Evolutionary conservation across 257 asterid genomes (phyloP).

Genomic region (Solanum sitiens): DNA sequence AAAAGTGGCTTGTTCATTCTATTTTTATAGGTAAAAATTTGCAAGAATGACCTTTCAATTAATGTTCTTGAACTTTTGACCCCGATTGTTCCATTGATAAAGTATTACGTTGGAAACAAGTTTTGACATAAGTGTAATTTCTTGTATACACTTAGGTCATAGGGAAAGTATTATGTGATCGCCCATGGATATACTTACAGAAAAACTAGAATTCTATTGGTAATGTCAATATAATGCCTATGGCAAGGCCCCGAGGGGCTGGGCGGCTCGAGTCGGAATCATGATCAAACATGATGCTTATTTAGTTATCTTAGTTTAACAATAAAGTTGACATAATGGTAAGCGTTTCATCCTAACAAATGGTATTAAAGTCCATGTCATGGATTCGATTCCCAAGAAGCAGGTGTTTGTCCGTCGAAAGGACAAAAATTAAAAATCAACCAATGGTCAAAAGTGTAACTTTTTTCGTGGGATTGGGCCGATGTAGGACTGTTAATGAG

Average conservation of each 20-base stretch:
- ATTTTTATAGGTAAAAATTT: rapidly evolving
- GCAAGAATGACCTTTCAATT: no score
- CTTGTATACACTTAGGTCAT: no score
- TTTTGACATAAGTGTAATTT: no score
- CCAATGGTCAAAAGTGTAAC: not conserved
- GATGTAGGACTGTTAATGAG: not conserved
- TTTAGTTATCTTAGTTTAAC: rapidly evolving
- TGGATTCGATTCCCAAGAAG: no score
- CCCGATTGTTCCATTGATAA: rapidly evolving
- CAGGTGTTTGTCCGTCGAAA: not conserved
- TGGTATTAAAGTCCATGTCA: rapidly evolving
- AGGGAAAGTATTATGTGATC: no score
- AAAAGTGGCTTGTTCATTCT: not conserved
- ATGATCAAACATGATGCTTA: no score
- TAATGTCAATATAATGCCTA: no score
- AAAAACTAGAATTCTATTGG: no score
- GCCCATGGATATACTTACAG: no score
- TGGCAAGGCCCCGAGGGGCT: rapidly evolving
- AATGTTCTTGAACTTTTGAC: not conserved
- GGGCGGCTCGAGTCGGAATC: rapidly evolving
- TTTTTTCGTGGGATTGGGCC: not conserved
- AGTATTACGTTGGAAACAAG: no score
- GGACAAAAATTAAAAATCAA: not conserved
- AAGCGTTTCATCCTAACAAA: no score
- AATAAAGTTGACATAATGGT: no score